Conservation (phyloP, 2,329 filamentous ascomycete species). For the Lasiodiplodia hormozganensis region DNA sequence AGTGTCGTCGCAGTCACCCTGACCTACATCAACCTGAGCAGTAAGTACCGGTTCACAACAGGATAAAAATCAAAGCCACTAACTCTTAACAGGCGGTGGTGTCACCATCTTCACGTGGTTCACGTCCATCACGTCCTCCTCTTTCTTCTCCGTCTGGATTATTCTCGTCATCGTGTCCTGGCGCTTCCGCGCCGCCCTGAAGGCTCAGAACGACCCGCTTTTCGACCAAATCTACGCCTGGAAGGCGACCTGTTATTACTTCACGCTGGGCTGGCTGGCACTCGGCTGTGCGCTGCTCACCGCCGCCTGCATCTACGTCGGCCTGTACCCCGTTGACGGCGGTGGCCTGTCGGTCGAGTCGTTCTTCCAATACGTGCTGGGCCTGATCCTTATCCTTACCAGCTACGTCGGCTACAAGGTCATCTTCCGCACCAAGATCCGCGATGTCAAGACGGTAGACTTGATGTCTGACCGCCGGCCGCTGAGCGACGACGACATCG, state of each 20-base stretch:
- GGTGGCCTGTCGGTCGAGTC: conserved; percentile 21
- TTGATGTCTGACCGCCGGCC: conserved; percentile 11
- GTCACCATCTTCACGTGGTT: conserved; percentile 39
- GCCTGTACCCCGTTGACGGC: conserved; percentile 23
- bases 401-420: conserved; percentile 25
- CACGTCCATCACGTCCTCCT: conserved; percentile 40
- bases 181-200: conserved; percentile 41
- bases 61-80: neutral
- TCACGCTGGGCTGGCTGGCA: conserved; percentile 40
- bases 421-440: conserved; percentile 23
- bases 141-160: conserved; percentile 45
- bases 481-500: conserved; percentile 14
- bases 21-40: conserved; percentile 43
- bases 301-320: conserved; percentile 24
- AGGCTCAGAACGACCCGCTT: conserved; percentile 38
- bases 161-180: conserved; percentile 43
- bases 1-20: conserved; percentile 36
- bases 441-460: conserved; percentile 16
- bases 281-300: conserved; percentile 31
- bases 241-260: conserved; percentile 39
- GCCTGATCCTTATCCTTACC: conserved; percentile 24
- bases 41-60: neutral
- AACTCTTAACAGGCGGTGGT: conserved; percentile 32
- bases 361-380: conserved; percentile 29
- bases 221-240: conserved; percentile 41